These are phyloP conservation scores for Jackrogersella minutella DNA, from an alignment of 495 filamentous ascomycete species.

Conservation along the genomic window DNA sequence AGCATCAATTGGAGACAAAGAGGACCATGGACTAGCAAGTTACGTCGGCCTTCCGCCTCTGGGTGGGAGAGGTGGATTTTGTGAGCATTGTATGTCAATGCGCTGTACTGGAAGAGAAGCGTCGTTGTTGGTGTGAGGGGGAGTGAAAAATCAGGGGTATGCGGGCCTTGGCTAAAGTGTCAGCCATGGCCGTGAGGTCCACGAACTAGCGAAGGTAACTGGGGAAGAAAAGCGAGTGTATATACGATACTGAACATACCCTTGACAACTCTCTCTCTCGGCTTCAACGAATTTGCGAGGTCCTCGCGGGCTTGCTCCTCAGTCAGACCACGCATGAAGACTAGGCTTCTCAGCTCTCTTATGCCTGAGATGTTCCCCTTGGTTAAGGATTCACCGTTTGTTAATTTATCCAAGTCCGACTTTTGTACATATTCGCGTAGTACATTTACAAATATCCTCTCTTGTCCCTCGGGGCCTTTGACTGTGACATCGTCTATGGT, in stretches of 20 bases:
- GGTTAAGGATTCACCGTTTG: too few relatives aligned
- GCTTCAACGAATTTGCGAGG: constrained; percentile 3
- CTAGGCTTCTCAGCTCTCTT: constrained; percentile 48
- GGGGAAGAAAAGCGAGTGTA: not conserved
- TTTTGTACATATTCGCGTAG: constrained; percentile 46
- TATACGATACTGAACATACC: constrained; percentile 25
- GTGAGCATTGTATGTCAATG: constrained; percentile 87
- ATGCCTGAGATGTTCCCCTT: too few relatives aligned
- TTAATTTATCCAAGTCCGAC: too few relatives aligned
- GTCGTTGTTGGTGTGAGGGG: constrained; percentile 66
- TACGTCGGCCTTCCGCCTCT: constrained; percentile 74
- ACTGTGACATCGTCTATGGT: constrained; percentile 64
- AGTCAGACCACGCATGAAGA: constrained; percentile 48
- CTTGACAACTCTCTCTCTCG: constrained; percentile 25
- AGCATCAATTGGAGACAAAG: constrained; percentile 80
- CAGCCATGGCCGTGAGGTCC: constrained; percentile 30
- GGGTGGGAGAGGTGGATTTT: constrained; percentile 83
- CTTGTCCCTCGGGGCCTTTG: constrained; percentile 35
- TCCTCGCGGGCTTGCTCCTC: constrained; percentile 13
- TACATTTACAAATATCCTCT: constrained; percentile 56
- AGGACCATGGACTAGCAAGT: constrained; percentile 85
- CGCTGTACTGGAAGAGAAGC: constrained; percentile 84
- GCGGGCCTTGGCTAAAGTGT: constrained; percentile 35
- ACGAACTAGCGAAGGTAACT: not conserved
- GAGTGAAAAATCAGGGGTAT: constrained; percentile 64